These are phyloP conservation scores for Metschnikowia cerradonensis DNA, from an alignment of 805 yeast genomes.

Conservation along the genomic window DNA sequence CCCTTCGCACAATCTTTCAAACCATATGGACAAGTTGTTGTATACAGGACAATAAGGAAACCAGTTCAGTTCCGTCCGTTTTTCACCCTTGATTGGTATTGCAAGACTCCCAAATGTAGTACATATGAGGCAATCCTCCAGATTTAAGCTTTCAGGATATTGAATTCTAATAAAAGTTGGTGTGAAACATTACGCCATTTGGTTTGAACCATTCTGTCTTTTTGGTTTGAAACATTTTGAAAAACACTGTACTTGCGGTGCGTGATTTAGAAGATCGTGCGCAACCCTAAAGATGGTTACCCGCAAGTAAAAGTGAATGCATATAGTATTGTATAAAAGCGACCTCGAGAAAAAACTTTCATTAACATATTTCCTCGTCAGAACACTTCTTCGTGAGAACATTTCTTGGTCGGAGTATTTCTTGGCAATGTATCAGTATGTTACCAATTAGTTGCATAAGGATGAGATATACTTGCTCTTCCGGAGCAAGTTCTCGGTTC, in stretches of 20 bases:
- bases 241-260: neutral
- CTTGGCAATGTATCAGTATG: slow-evolving; percentile 1
- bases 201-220: no score
- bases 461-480: neutral
- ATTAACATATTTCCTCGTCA: neutral
- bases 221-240: no score
- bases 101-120: no score
- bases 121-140: no score
- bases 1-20: no score
- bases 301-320: slow-evolving; percentile 6
- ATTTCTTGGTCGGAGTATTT: slow-evolving; percentile 1
- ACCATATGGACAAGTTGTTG: no score
- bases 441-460: neutral
- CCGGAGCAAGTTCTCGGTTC: slow-evolving; percentile 7
- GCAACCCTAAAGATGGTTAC: slow-evolving; percentile 8
- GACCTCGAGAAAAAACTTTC: slow-evolving; percentile 4
- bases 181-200: no score
- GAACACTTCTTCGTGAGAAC: neutral
- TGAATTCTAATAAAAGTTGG: no score
- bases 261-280: neutral
- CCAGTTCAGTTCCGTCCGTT: no score
- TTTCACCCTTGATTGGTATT: no score
- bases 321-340: slow-evolving; percentile 2
- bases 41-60: no score
- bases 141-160: no score